These are phyloP conservation scores for Acacia acuminata DNA, from an alignment of 306 rosid genomes.

Conservation along the genomic window DNA sequence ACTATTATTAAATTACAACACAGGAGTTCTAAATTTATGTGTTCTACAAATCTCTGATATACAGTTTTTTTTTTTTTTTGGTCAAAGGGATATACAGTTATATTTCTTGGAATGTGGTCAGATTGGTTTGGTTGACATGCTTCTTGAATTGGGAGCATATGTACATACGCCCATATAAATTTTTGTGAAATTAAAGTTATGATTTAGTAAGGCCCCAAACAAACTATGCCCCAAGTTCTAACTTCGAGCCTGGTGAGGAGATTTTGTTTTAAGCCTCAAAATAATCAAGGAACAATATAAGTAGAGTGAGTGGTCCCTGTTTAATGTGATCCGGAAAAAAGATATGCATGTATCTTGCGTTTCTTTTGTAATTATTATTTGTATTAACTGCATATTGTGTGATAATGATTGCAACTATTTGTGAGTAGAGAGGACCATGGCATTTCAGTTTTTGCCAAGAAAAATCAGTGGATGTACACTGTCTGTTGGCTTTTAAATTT, in stretches of 20 bases:
- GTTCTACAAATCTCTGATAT: not conserved
- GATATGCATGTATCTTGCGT: not conserved
- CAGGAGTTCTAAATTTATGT: not conserved
- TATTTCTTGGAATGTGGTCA: not conserved
- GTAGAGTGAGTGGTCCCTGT: not conserved
- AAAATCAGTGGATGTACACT: not conserved
- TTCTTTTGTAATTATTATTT: not conserved
- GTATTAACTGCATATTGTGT: not conserved
- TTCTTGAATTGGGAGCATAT: not conserved
- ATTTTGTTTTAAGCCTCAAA: not conserved
- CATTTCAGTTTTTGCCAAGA: not conserved
- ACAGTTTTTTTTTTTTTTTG: not conserved
- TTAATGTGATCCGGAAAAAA: not conserved
- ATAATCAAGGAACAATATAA: not conserved
- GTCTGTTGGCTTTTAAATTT: not conserved
- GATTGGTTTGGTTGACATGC: not conserved
- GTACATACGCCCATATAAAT: not conserved
- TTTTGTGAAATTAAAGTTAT: not conserved
- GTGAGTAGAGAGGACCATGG: not conserved
- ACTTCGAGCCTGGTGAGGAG: not conserved
- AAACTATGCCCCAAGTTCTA: not conserved
- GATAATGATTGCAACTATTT: not conserved
- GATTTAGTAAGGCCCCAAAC: too few species aligned
- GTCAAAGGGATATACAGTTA: not conserved
- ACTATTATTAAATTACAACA: conserved; percentile 3